Percentiles rank a stretch among this genome's conserved stretches.
Evolutionary conservation across 2,329 filamentous ascomycete species (phyloP).

Genomic region (Colletotrichum sp.): DNA sequence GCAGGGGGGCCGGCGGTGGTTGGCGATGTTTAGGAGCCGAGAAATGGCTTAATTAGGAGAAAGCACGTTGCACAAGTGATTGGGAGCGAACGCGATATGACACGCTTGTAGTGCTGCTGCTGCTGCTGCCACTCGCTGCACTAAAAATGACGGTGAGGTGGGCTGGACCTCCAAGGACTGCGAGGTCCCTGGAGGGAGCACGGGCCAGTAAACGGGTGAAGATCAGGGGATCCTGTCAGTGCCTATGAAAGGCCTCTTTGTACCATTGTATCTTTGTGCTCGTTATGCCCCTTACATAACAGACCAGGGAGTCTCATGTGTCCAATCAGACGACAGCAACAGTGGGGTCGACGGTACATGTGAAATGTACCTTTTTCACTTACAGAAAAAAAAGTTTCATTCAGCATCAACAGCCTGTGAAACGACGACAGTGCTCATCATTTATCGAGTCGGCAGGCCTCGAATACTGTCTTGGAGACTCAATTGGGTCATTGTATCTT

Average conservation of each 20-base stretch:
- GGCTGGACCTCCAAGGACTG: background rate
- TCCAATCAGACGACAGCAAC: background rate
- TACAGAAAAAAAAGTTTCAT: constrained; percentile 22
- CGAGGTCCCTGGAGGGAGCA: constrained; percentile 10
- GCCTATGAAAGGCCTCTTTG: background rate
- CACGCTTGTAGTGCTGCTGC: constrained; percentile 5
- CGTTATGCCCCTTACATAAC: background rate
- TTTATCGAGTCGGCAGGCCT: background rate
- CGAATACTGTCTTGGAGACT: background rate
- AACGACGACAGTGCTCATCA: background rate
- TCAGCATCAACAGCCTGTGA: constrained; percentile 10
- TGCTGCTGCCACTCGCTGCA: background rate
- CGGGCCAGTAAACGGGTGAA: background rate
- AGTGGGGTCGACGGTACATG: background rate
- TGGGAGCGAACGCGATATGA: constrained; percentile 11
- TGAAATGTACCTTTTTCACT: constrained; percentile 18
- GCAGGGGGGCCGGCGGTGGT: background rate
- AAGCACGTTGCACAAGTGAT: constrained; percentile 18
- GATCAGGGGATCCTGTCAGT: background rate
- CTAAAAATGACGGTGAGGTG: background rate
- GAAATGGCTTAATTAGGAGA: constrained; percentile 14
- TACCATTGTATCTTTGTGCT: background rate
- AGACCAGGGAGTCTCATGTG: background rate
- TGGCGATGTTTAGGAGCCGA: constrained; percentile 12
- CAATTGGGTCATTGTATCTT: background rate